phyloP scores from a whole-genome alignment of 1,284 basidiomycete species.

The Rhodotorula sp. region DNA sequence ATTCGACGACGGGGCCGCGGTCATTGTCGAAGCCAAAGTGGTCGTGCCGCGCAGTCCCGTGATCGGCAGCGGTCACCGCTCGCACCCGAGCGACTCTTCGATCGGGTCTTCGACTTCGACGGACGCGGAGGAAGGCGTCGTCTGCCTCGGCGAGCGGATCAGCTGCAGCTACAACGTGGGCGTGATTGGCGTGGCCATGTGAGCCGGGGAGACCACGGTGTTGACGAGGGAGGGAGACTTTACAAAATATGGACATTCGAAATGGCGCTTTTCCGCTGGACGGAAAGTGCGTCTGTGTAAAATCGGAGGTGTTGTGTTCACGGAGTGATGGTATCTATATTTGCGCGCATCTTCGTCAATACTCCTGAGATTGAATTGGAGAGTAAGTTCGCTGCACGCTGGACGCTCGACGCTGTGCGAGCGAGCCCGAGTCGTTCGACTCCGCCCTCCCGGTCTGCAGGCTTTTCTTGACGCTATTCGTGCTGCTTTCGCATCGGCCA shows the following conservation, averaged over 20 bases:
- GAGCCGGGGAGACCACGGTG: not conserved
- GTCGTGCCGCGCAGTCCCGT: not conserved
- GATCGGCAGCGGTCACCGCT: not conserved
- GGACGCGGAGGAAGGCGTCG: slow-evolving; percentile 26
- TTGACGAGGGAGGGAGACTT: not conserved
- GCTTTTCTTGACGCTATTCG: not conserved
- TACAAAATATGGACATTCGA: no score
- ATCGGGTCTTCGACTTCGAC: slow-evolving; percentile 8
- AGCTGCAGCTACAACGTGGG: slow-evolving; percentile 34
- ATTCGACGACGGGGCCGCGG: not conserved
- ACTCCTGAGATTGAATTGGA: no score
- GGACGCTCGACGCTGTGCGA: not conserved
- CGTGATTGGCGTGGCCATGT: slow-evolving; percentile 36
- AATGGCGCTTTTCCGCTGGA: not conserved
- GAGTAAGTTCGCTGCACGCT: not conserved
- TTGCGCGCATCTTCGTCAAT: not conserved
- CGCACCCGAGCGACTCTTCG: slow-evolving; percentile 7
- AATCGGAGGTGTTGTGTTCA: not conserved
- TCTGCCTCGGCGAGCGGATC: slow-evolving; percentile 38
- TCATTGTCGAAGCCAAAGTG: not conserved
- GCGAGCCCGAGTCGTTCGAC: not conserved
- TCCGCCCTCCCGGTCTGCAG: no score
- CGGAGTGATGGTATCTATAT: not conserved
- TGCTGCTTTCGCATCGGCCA: not conserved
- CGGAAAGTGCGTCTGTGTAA: not conserved